Evolutionary conservation across 345 rosid genomes (phyloP), one percentile per base, ranked within the genome.

Genomic region (Mangifera indica): DNA sequence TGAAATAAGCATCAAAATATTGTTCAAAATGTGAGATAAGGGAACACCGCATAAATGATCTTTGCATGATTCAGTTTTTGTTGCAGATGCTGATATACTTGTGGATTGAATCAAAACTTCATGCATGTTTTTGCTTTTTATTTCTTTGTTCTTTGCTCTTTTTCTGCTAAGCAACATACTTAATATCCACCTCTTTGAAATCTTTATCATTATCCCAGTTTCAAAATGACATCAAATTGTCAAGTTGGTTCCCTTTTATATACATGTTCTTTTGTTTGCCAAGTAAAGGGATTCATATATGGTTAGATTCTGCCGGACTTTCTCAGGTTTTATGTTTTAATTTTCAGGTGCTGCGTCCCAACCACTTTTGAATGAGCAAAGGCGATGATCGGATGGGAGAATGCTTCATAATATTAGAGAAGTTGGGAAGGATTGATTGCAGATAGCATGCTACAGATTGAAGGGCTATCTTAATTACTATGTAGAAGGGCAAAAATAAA

Each of bases 281-380:
- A 40, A 15, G n/a, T 45, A 29, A 34, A 2, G 40, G 45, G 42
- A 12, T 51, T 34, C n/a, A 0, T 49, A 6, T 54, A 63, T 20
- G 44, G 0, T 22, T 40, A 49, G 60, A 59, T 67, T 12, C 7
- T 66, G 58, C 59, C 64, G 42, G 45, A 40, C 60, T 51, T 32
- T 2, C 40, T 24, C 55, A 25, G 45, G n/a, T 61, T 2, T 6
- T 69, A 4, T 55, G n/a, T 15, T 14, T 72, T 72, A 55, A 59
- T 74, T 63, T 69, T 68, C 77, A 82, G 85, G 70, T 69, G 48
- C 73, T 12, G 77, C 69, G 49, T 57, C 79, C 18, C 77, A 44
- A 48, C 85, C 85, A 64, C 83, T 82, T 29, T 66, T 77, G 21
- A 67, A 63, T 4, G 76, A 75, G 25, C 78, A 45, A 69, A 79